Evolutionary conservation across 352 stramenopile genomes (phyloP).

Genomic region (Globisporangium radiosum): DNA sequence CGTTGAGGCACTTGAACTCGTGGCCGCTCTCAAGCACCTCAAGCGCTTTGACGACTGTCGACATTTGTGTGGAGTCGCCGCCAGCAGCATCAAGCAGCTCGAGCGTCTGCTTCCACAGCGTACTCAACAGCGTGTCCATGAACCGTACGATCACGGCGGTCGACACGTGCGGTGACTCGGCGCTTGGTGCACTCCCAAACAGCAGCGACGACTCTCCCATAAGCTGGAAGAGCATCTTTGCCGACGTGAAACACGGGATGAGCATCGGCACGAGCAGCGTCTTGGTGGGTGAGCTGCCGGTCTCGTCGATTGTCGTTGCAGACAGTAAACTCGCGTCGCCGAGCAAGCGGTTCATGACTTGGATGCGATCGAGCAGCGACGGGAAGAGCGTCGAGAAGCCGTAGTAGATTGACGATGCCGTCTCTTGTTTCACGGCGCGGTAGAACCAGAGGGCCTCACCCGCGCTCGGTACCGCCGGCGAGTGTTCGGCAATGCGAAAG

Average conservation of each 20-base stretch:
- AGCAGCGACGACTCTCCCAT: slow-evolving; percentile 43
- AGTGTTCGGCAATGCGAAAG: slow-evolving; percentile 62
- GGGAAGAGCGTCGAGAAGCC: slow-evolving; percentile 78
- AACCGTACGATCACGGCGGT: slow-evolving; percentile 29
- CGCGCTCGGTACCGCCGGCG: slow-evolving; percentile 14
- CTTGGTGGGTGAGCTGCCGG: slow-evolving; percentile 31
- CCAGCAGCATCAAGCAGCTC: slow-evolving; percentile 11
- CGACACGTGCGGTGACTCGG: slow-evolving; percentile 11
- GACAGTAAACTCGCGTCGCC: slow-evolving; percentile 12
- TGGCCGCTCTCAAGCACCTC: slow-evolving; percentile 38
- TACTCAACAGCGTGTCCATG: slow-evolving; percentile 49
- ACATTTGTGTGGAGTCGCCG: background rate
- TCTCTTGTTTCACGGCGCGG: slow-evolving; percentile 74
- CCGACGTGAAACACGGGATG: slow-evolving; percentile 72
- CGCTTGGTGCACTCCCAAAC: slow-evolving; percentile 10
- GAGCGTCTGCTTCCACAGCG: slow-evolving; percentile 36
- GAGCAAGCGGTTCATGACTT: slow-evolving; percentile 79
- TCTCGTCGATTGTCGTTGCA: slow-evolving; percentile 10
- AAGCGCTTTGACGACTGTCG: slow-evolving; percentile 18
- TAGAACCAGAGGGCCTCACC: slow-evolving; percentile 64
- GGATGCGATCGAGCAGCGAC: slow-evolving; percentile 65
- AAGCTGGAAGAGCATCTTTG: slow-evolving; percentile 81
- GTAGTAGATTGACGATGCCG: slow-evolving; percentile 67
- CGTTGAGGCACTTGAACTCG: slow-evolving; percentile 80
- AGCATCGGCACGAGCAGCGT: slow-evolving; percentile 77